Conservation (phyloP, 2,329 filamentous ascomycete genomes). For the Calonectria fujianensis region DNA sequence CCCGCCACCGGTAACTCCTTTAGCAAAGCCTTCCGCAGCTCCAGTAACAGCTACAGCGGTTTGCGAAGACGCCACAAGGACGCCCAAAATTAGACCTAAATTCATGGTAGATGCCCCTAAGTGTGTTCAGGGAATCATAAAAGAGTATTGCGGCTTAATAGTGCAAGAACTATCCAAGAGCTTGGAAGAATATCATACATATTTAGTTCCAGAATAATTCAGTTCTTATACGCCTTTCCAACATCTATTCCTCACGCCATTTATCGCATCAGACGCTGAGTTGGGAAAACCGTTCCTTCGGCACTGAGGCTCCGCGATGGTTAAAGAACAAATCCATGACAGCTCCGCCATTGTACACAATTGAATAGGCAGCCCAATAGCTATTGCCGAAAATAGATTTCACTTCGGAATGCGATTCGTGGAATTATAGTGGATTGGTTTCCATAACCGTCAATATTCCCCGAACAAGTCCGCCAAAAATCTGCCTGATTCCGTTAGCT, state of each 20-base stretch:
- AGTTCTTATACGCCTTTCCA: background rate
- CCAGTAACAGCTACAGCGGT: conserved; percentile 55
- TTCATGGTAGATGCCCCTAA: background rate
- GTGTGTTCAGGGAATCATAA: background rate
- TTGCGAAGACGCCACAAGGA: background rate
- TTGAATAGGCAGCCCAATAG: background rate
- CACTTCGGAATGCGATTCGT: background rate
- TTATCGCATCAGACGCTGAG: background rate
- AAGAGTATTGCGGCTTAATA: background rate
- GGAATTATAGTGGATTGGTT: background rate
- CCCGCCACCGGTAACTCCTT: conserved; percentile 77
- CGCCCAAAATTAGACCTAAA: background rate
- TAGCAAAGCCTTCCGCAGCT: conserved; percentile 63
- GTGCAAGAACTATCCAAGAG: background rate
- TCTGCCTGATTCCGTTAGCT: conserved; percentile 12
- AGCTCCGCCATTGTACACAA: background rate
- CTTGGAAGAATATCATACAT: background rate
- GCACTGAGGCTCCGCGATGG: conserved; percentile 5
- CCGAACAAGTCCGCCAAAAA: conserved; percentile 7
- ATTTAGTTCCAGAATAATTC: no score
- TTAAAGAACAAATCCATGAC: background rate
- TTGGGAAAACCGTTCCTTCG: background rate
- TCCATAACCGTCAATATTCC: conserved; percentile 33
- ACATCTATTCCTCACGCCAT: background rate
- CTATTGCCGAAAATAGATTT: background rate